Evolutionary conservation across 805 yeast species (phyloP).

Genomic region (Ogataea sp.): DNA sequence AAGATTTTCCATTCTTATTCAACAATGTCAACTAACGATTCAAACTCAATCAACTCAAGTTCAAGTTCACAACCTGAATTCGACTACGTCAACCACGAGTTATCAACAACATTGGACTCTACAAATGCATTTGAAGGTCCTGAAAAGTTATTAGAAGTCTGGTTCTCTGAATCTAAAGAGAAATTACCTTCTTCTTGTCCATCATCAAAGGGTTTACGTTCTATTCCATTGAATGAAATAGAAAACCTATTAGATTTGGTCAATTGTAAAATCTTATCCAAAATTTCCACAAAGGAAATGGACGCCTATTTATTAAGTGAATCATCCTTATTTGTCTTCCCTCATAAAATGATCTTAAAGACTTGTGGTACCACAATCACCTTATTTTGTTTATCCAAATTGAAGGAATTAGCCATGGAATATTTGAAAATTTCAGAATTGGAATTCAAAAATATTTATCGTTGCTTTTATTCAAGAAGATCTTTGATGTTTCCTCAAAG

Average conservation of each 20-base stretch:
- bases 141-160: conserved; percentile 83
- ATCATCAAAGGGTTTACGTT: conserved; percentile 42
- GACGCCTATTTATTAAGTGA: conserved; percentile 87
- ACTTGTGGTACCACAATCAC: conserved; percentile 97
- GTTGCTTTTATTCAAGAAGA: conserved; percentile 84
- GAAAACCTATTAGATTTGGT: conserved; percentile 69
- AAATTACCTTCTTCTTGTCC: conserved; percentile 27
- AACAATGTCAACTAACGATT: conserved; percentile 2
- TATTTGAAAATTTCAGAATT: conserved; percentile 30
- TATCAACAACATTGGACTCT: conserved; percentile 75
- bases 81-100: conserved; percentile 61
- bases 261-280: conserved; percentile 81
- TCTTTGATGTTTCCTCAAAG: conserved; percentile 87
- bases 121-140: conserved; percentile 96
- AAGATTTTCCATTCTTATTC: too few species aligned
- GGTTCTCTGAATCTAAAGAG: conserved; percentile 58
- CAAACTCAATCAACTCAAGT: conserved; percentile 2
- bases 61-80: conserved; percentile 4
- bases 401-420: conserved; percentile 43
- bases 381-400: conserved; percentile 59
- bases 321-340: conserved; percentile 82
- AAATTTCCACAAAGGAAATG: conserved; percentile 53
- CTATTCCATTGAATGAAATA: conserved; percentile 62
- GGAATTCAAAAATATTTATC: conserved; percentile 31
- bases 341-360: conserved; percentile 77